phyloP scores from a whole-genome alignment of 306 rosid genomes.

The Cucurbita moschata region DNA sequence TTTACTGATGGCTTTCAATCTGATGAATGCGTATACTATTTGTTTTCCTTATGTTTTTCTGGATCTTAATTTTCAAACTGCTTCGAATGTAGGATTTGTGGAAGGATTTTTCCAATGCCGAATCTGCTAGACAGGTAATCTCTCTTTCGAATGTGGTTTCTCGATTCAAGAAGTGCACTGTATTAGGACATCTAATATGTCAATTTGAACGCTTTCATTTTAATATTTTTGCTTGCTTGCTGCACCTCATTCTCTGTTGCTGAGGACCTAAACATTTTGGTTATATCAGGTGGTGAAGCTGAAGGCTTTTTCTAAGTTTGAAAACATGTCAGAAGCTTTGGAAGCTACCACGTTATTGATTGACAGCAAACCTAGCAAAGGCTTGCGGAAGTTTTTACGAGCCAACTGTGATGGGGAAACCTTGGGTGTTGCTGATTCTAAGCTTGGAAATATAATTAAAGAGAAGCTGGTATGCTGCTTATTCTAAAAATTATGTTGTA shows the following conservation, averaged over 20 bases:
- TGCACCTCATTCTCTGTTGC: not conserved
- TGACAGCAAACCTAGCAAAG: conserved; percentile 83
- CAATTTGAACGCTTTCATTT: not conserved
- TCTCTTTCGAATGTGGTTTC: not conserved
- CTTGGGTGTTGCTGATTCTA: conserved; percentile 77
- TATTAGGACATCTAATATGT: not conserved
- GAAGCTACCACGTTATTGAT: conserved; percentile 67
- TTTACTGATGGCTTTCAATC: not conserved
- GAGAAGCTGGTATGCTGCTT: conserved; percentile 56
- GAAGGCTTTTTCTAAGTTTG: conserved; percentile 85
- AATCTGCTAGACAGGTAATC: conserved; percentile 67
- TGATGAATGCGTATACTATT: not conserved
- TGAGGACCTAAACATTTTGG: not conserved
- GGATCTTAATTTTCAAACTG: not conserved
- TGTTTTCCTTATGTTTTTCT: not conserved
- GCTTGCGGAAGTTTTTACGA: conserved; percentile 73
- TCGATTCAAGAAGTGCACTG: too few species aligned
- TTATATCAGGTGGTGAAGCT: conserved; percentile 54
- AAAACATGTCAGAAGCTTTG: conserved; percentile 70
- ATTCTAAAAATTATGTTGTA: not conserved
- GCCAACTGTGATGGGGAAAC: conserved; percentile 63
- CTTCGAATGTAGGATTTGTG: conserved; percentile 41
- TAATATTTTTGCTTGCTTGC: not conserved
- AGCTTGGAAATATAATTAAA: conserved; percentile 72
- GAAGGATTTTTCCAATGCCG: conserved; percentile 46